Base-by-base conservation (phyloP, 805 yeast genomes). In the Kodamaea nitidulidarum region DNA sequence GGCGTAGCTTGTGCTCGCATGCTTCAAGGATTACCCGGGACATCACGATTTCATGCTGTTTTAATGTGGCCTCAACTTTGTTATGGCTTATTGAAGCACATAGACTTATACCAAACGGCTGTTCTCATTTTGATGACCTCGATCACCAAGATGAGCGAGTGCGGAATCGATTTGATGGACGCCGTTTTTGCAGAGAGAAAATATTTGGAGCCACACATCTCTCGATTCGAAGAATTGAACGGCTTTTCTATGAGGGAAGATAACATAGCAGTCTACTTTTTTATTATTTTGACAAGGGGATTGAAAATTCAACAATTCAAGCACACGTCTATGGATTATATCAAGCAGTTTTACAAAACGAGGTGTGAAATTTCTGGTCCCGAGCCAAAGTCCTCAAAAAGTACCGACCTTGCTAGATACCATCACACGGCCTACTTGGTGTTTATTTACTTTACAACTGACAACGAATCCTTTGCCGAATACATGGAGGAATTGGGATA, bases 231-330 rank as follows among this genome's bases (percentile, higher is more conserved):
- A 48, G 40, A 46, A 0, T 15, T 57, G 9, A 65, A 65, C 42
- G 66, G 61, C 3, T 50, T 76, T 6, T 48, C 48, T 7, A 56
- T 80, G 40, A 61, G 65, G 1, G 55, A 54, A 22, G 61, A 61
- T 2, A 80, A 75, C 50, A 71, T 81, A 46, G 78, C 81, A 40
- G 66, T 70, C 20, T 65, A 76, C 14, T 53, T 82, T 25, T 55
- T 77, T 21, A 63, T 66, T 32, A 51, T 73, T 15, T 58, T 76
- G 14, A 63, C 75, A 3, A 79, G 74, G 50, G 91, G 90, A 0
- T 56, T 82, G 29, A 71, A 75, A 26, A 58, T 77, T 7, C 78
- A 87, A 6, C 78, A 75, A 40, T 66, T 81, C 15, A 74, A 72
- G 41, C 71, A 68, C 7, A 60, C 69, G 2, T 73, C 85, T 0